These are phyloP conservation scores for Orbilia javanica DNA, from an alignment of 2,329 filamentous ascomycete genomes.

Conservation along the genomic window DNA sequence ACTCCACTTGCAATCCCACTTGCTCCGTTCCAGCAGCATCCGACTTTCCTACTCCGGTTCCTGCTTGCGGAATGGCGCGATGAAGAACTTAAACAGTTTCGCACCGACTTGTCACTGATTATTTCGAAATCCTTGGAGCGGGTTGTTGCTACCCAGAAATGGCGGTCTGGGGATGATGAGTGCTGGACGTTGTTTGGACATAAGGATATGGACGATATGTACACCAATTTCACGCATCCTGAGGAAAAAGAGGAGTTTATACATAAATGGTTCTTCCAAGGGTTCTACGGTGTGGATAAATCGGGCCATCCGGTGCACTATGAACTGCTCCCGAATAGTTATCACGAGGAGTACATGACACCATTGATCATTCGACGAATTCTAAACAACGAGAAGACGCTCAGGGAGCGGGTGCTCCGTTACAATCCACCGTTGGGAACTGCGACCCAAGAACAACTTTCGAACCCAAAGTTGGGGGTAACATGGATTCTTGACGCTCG, in stretches of 20 bases:
- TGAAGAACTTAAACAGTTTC: constrained; percentile 40
- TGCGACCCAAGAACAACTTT: constrained; percentile 38
- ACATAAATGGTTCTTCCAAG: constrained; percentile 52
- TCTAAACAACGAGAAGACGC: constrained; percentile 50
- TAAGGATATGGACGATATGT: constrained; percentile 49
- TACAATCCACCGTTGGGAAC: constrained; percentile 17
- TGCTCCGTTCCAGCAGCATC: constrained; percentile 38
- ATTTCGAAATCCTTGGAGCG: constrained; percentile 38
- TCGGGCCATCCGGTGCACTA: constrained; percentile 47
- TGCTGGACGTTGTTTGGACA: constrained; percentile 35
- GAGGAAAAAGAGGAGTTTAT: constrained; percentile 32
- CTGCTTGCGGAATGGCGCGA: constrained; percentile 55
- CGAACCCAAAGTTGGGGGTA: constrained; percentile 33
- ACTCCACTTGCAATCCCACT: constrained; percentile 26
- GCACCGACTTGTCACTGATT: constrained; percentile 29
- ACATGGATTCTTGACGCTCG: constrained; percentile 50
- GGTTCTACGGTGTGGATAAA: constrained; percentile 51
- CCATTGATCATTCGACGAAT: constrained; percentile 44
- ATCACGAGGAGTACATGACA: constrained; percentile 46
- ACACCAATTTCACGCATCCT: constrained; percentile 27
- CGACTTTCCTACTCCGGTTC: constrained; percentile 47
- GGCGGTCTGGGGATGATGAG: constrained; percentile 43
- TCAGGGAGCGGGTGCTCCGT: constrained; percentile 27
- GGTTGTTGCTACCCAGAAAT: constrained; percentile 32
- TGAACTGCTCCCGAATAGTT: constrained; percentile 41